These are phyloP conservation scores for Zea mays DNA, from an alignment of 176 grass and related monocot genomes.

Conservation along the genomic window Zm-B73-REFERENCE-NAM-5.0 NC_050105.1:8670501-8671000, in stretches of 20 bases:
- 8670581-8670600: constrained; percentile 11
- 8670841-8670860: not conserved
- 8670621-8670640: not conserved
- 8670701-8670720: constrained; percentile 24
- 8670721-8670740: not conserved
- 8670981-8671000: not conserved
- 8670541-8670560: constrained; percentile 38
- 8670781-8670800: not conserved
- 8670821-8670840: not conserved
- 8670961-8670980: not conserved
- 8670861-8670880: not conserved
- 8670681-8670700: not conserved
- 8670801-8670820: not conserved
- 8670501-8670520: not conserved
- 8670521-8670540: constrained; percentile 33
- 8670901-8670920: not conserved
- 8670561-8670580: constrained; percentile 28
- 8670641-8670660: not conserved
- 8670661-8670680: not conserved
- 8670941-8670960: not conserved
- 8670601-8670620: constrained; percentile 31
- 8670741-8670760: constrained; percentile 15
- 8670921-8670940: not conserved
- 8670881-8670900: not conserved
- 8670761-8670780: not conserved